These are phyloP conservation scores for Neophaeococcomyces aloes DNA, from an alignment of 2,329 filamentous ascomycete species.

Conservation along the genomic window DNA sequence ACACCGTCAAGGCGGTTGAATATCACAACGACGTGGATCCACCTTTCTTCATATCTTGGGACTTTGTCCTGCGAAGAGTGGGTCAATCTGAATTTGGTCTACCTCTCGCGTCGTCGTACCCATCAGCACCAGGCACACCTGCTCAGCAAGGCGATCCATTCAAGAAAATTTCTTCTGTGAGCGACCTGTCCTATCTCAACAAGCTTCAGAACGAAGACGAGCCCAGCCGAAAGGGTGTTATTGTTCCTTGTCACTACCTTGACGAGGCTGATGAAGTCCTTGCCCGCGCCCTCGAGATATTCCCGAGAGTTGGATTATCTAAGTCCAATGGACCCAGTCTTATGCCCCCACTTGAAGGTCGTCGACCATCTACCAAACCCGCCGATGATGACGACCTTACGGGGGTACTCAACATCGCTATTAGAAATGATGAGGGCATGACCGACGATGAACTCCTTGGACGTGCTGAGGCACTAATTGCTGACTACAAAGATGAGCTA, in stretches of 20 bases:
- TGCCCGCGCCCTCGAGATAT: slow-evolving; percentile 69
- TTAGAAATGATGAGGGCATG: slow-evolving; percentile 74
- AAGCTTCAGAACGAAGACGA: slow-evolving; percentile 56
- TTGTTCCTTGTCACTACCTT: slow-evolving; percentile 83
- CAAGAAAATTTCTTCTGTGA: slow-evolving; percentile 86
- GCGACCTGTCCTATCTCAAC: slow-evolving; percentile 84
- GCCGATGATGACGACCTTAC: slow-evolving; percentile 67
- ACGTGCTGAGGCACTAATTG: slow-evolving; percentile 65
- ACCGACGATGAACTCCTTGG: slow-evolving; percentile 71
- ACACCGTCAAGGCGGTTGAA: slow-evolving; percentile 77
- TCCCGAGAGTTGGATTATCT: slow-evolving; percentile 50
- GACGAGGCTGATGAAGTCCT: slow-evolving; percentile 89
- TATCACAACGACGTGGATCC: slow-evolving; percentile 70
- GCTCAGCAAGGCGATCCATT: slow-evolving; percentile 51
- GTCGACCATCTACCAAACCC: slow-evolving; percentile 43
- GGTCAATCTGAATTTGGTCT: slow-evolving; percentile 84
- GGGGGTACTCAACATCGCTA: slow-evolving; percentile 82
- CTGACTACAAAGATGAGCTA: slow-evolving; percentile 74
- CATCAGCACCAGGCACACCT: slow-evolving; percentile 74
- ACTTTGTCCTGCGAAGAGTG: slow-evolving; percentile 88
- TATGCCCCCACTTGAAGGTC: slow-evolving; percentile 61
- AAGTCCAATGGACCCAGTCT: slow-evolving; percentile 48
- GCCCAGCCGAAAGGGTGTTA: slow-evolving; percentile 80
- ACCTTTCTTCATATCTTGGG: slow-evolving; percentile 79
- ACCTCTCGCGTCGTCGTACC: slow-evolving; percentile 65